Percentiles rank a stretch among this genome's conserved stretches.
Evolutionary conservation across 1,284 basidiomycete species (phyloP).

Genomic region (Microbotryomycetes sp.): DNA sequence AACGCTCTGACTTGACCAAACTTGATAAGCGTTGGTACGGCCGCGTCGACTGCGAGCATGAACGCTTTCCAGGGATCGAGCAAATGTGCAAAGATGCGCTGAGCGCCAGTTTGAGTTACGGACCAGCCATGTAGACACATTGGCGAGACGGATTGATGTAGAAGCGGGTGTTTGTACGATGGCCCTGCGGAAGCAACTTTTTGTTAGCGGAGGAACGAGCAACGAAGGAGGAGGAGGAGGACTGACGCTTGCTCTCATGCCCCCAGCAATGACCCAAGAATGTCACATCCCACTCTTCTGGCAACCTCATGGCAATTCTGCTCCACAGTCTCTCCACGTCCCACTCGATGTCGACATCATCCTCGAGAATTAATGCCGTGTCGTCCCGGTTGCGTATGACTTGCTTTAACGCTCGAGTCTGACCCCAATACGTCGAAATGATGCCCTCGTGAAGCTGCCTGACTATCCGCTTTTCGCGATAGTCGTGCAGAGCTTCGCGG

Average conservation of each 20-base stretch:
- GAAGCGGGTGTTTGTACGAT: conserved; percentile 65
- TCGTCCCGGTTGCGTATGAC: conserved; percentile 30
- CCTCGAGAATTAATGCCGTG: conserved; percentile 35
- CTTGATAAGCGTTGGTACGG: conserved; percentile 55
- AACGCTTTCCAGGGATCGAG: conserved; percentile 36
- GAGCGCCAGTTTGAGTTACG: conserved; percentile 30
- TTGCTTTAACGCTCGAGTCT: conserved; percentile 25
- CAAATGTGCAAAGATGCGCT: conserved; percentile 20
- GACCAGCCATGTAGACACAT: conserved; percentile 37
- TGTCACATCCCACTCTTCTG: conserved; percentile 32
- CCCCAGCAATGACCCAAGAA: conserved; percentile 38
- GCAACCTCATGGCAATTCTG: conserved; percentile 18
- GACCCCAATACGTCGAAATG: conserved; percentile 32
- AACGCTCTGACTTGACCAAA: conserved; percentile 30
- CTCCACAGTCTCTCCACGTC: conserved; percentile 35
- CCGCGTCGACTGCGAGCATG: conserved; percentile 39
- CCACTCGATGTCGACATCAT: conserved; percentile 39
- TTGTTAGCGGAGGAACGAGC: not conserved
- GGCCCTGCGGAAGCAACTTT: conserved; percentile 32
- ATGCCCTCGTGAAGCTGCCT: conserved; percentile 32
- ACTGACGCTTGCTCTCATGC: conserved; percentile 29
- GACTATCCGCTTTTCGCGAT: conserved; percentile 14
- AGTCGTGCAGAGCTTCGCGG: conserved; percentile 27
- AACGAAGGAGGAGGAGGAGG: no score
- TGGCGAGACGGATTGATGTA: conserved; percentile 47